These are phyloP conservation scores for Metschnikowia matae DNA, from an alignment of 805 yeast genomes.

Conservation along the genomic window DNA sequence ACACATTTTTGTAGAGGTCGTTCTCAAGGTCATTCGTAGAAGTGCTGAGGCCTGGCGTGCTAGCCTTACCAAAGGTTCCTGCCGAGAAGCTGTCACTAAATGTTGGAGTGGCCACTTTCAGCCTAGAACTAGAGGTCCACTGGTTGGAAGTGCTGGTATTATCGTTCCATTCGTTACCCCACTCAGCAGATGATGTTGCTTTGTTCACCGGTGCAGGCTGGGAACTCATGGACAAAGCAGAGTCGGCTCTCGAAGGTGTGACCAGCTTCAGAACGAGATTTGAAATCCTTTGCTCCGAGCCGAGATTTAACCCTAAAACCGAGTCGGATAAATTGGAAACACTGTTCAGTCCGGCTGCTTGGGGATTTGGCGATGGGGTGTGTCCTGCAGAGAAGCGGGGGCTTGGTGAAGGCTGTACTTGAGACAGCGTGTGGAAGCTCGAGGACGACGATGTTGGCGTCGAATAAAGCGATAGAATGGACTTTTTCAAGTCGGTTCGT, in stretches of 20 bases:
- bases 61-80: conserved; percentile 10
- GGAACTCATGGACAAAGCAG: neutral
- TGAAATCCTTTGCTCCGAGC: conserved; percentile 4
- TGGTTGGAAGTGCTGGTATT: conserved; percentile 14
- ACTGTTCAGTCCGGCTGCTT: conserved; percentile 3
- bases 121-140: conserved; percentile 7
- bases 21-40: conserved; percentile 41
- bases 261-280: neutral
- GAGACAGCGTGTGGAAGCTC: conserved; percentile 7
- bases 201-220: neutral
- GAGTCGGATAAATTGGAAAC: conserved; percentile 17
- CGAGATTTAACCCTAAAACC: conserved; percentile 22
- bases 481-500: conserved; percentile 69
- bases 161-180: conserved; percentile 38
- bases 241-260: neutral
- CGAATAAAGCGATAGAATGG: conserved; percentile 84
- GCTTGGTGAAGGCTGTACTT: neutral
- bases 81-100: conserved; percentile 7
- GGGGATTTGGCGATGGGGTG: conserved; percentile 2
- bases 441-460: conserved; percentile 49
- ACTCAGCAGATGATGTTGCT: conserved; percentile 8
- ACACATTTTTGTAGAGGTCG: conserved; percentile 66
- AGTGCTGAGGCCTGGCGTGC: neutral
- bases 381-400: neutral
- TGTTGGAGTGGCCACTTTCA: neutral